Conservation (phyloP, 176 grass and related monocot species). For the Juncus effusus region DNA sequence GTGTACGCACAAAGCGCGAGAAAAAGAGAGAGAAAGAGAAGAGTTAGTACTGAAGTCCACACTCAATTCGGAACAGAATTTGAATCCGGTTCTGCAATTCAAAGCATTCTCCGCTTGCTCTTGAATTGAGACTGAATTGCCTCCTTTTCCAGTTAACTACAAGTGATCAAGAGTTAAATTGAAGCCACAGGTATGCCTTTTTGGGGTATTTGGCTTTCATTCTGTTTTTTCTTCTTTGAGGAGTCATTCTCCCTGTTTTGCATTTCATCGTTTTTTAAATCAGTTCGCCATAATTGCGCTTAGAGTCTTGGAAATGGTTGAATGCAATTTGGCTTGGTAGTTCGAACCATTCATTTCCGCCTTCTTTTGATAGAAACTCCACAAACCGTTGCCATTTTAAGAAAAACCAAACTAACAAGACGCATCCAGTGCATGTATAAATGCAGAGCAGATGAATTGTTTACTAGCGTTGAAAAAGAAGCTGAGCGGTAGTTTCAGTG, state of each 20-base stretch:
- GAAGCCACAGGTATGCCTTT: slow-evolving; percentile 21
- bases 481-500: not conserved
- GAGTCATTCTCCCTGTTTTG: not conserved
- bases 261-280: slow-evolving; percentile 3
- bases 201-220: slow-evolving; percentile 1
- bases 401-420: not conserved
- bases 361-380: not conserved
- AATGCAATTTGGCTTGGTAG: not conserved
- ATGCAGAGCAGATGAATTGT: not conserved
- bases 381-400: not conserved
- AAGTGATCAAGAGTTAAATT: slow-evolving; percentile 19
- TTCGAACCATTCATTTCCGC: not conserved
- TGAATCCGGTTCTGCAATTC: slow-evolving; percentile 4
- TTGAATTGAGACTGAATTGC: slow-evolving; percentile 18
- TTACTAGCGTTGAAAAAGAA: slow-evolving; percentile 21
- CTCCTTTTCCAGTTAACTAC: not conserved
- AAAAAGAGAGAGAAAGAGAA: slow-evolving; percentile 1
- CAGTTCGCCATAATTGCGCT: not conserved
- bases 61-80: slow-evolving; percentile 14
- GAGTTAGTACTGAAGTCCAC: slow-evolving; percentile 8
- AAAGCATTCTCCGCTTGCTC: not conserved
- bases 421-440: not conserved
- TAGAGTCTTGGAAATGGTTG: not conserved
- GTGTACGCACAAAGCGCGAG: slow-evolving; percentile 9
- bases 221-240: not conserved